These are phyloP conservation scores for Persicaria maculosa DNA, from an alignment of 148 eudicot genomes.

Conservation along the genomic window DNA sequence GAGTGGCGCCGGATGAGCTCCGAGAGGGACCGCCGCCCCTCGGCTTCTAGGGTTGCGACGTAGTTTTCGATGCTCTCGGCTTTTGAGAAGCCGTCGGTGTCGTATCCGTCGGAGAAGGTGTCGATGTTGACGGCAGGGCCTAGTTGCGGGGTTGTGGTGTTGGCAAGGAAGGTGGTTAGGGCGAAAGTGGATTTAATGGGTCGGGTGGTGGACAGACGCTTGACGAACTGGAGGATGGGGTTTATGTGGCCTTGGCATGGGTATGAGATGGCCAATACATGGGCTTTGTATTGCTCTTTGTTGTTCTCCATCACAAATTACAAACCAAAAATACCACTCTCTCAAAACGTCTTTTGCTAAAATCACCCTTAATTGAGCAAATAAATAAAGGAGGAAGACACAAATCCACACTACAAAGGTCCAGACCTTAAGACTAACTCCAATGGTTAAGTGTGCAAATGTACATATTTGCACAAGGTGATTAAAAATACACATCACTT, in stretches of 20 bases:
- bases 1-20: not conserved
- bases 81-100: not conserved
- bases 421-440: too few species aligned
- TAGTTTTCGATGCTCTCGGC: not conserved
- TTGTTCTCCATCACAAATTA: not conserved
- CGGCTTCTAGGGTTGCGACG: not conserved
- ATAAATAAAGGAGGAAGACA: too few species aligned
- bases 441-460: too few species aligned
- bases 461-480: too few species aligned
- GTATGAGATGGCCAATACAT: slow-evolving; percentile 47
- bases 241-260: slow-evolving; percentile 83
- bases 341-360: too few species aligned
- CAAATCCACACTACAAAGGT: too few species aligned
- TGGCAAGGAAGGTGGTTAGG: not conserved
- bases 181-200: not conserved
- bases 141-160: slow-evolving; percentile 9
- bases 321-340: too few species aligned
- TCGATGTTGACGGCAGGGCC: not conserved
- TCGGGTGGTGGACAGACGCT: not conserved
- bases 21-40: not conserved
- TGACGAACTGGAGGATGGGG: slow-evolving; percentile 53
- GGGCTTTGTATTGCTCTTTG: slow-evolving; percentile 6
- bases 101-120: slow-evolving; percentile 11
- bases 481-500: too few species aligned
- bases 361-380: too few species aligned